Evolutionary conservation across 2,329 filamentous ascomycete genomes (phyloP), one percentile per base, ranked within the genome.

Genomic region (Aspergillus versicolor): DNA sequence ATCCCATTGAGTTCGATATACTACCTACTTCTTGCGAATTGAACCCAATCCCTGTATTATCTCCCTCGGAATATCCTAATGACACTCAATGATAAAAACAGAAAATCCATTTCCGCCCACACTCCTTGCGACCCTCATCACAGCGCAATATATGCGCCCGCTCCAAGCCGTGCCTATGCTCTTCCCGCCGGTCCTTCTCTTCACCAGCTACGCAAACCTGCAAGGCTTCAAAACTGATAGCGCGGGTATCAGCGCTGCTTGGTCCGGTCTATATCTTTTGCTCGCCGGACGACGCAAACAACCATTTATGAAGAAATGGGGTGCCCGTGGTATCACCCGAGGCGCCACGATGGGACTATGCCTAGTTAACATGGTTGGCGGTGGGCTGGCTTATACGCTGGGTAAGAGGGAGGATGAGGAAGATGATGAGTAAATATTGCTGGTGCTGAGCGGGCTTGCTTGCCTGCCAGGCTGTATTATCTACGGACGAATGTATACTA

Each of bases 201-300:
- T 88, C 74, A 82, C 82, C 51, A 83, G 83, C 56, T 89, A 89
- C 67, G 75, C 88, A 44, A 89, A 88, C 68, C 67, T 89, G 30
- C 80, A 81, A 61, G 80, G 81, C 58, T 88, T 82, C 75, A 83
- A 84, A 67, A 82, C 82, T 48, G 87, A 89, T 65, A 79, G 80
- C 19, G 86, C 86, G 0, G 86, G 86, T 5, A 77, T 87, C 5
- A 85, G 81, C 17, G 84, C 84, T 8, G 84, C 86, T 0, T 87
- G 85, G 84, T 87, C 83, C 32, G 85, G 84, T 0, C 67, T 88
- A 41, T 89, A 89, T 64, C 74, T 87, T n/a, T 68, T 88, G 15
- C 71, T 89, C 12, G 87, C 87, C 3, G 73, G 80, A 56, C 77
- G 87, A 60, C 77, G 87, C 63, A 83, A 80, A 55, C 72, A 78